Conservation (phyloP, 2,329 filamentous ascomycete species). For the Aspergillus cejpii region DNA sequence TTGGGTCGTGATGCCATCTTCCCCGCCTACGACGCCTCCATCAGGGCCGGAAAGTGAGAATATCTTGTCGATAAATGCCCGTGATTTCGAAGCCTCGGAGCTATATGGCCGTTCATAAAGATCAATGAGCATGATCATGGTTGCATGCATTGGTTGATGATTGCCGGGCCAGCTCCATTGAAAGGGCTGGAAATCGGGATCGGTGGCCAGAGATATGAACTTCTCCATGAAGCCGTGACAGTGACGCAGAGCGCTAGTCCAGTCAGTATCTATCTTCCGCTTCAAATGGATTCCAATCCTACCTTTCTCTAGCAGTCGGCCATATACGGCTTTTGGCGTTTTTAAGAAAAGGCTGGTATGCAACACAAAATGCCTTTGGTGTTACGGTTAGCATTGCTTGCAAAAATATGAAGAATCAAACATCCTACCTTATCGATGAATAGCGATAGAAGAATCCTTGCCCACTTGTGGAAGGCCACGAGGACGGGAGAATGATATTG, state of each 20-base stretch:
- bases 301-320: constrained; percentile 43
- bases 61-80: constrained; percentile 43
- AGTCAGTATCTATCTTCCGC: constrained; percentile 5
- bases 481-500: constrained; percentile 42
- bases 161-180: constrained; percentile 45
- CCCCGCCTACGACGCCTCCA: constrained; percentile 42
- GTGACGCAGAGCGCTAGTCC: constrained; percentile 38
- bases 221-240: constrained; percentile 47
- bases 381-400: constrained; percentile 7
- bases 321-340: constrained; percentile 45
- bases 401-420: background rate
- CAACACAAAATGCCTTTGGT: constrained; percentile 40
- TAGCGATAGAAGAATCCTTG: constrained; percentile 40
- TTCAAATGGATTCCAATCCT: constrained; percentile 2
- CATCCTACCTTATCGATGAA: constrained; percentile 39
- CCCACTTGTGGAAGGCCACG: constrained; percentile 44
- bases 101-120: constrained; percentile 44
- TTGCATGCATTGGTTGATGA: constrained; percentile 23
- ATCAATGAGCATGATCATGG: constrained; percentile 45
- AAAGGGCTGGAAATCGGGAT: constrained; percentile 44
- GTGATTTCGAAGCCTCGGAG: constrained; percentile 40
- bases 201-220: constrained; percentile 43
- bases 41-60: constrained; percentile 43
- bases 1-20: constrained; percentile 41
- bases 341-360: constrained; percentile 45